Evolutionary conservation across 1,284 basidiomycete species (phyloP).

Genomic region (Bjerkandera adusta): DNA sequence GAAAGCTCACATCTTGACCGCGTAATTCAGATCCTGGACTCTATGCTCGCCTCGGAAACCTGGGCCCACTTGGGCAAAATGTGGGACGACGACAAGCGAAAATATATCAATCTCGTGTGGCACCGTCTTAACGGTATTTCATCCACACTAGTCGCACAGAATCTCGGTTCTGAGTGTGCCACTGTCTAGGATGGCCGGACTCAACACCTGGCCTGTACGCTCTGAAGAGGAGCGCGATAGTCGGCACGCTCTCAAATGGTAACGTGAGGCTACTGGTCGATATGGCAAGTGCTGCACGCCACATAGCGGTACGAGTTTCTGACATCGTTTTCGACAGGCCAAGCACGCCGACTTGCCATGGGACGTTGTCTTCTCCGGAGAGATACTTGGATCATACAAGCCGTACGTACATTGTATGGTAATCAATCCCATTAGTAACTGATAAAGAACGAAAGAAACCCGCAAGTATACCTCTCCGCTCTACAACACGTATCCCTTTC

Average conservation of each 20-base stretch:
- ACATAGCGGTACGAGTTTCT: not conserved
- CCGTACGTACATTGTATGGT: constrained; percentile 54
- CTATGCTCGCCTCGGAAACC: constrained; percentile 43
- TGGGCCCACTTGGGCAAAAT: constrained; percentile 40
- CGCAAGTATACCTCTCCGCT: constrained; percentile 49
- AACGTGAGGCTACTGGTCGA: constrained; percentile 58
- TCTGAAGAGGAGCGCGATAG: constrained; percentile 49
- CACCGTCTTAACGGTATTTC: constrained; percentile 49
- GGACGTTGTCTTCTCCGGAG: constrained; percentile 59
- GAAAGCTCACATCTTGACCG: no score
- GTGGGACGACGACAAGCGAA: constrained; percentile 43
- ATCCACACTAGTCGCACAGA: no score
- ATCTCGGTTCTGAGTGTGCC: not conserved
- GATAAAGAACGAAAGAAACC: constrained; percentile 40
- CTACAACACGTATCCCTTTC: constrained; percentile 46
- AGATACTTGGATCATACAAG: constrained; percentile 60
- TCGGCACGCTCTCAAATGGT: constrained; percentile 60
- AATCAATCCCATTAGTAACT: not conserved
- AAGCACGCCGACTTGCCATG: constrained; percentile 58
- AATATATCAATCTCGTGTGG: constrained; percentile 49
- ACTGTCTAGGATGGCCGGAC: constrained; percentile 53
- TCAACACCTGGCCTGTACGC: constrained; percentile 43
- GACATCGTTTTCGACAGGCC: constrained; percentile 43
- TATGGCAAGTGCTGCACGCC: constrained; percentile 40
- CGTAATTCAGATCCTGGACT: constrained; percentile 50